Evolutionary conservation across 2,329 filamentous ascomycete genomes (phyloP).

Genomic region (Botryosphaeria dothidea): DNA sequence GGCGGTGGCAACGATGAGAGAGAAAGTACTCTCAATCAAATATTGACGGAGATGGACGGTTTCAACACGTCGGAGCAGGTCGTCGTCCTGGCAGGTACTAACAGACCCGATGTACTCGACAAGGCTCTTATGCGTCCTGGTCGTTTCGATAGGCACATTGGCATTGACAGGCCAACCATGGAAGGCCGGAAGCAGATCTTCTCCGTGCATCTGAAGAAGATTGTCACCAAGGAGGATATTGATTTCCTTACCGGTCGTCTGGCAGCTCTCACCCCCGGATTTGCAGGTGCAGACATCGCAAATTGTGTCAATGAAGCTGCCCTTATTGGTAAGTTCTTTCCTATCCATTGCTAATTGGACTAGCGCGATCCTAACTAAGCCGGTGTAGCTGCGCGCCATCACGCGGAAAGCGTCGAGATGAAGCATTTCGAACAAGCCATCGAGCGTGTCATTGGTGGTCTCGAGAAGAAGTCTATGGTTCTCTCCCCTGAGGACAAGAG

Average conservation of each 20-base stretch:
- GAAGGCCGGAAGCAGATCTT: conserved; percentile 96
- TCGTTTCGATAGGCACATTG: conserved; percentile 94
- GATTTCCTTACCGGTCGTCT: conserved; percentile 86
- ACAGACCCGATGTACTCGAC: conserved; percentile 91
- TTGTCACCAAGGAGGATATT: conserved; percentile 87
- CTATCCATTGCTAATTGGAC: not conserved
- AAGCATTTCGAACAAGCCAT: conserved; percentile 95
- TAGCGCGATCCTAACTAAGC: conserved; percentile 43
- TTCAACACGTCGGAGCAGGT: conserved; percentile 98
- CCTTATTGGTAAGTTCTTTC: conserved; percentile 73
- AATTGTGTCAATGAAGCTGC: conserved; percentile 99
- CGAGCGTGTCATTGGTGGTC: conserved; percentile 91
- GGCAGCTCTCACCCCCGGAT: conserved; percentile 89
- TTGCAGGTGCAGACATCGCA: conserved; percentile 96
- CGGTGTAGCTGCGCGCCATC: conserved; percentile 72
- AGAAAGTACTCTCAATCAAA: conserved; percentile 96
- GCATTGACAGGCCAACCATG: conserved; percentile 95
- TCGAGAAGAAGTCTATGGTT: conserved; percentile 96
- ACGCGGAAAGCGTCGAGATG: conserved; percentile 81
- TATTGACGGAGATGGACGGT: conserved; percentile 98
- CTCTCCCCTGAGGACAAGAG: conserved; percentile 92
- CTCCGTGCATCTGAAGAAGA: conserved; percentile 89
- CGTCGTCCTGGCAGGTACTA: conserved; percentile 94
- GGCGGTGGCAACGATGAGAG: conserved; percentile 95
- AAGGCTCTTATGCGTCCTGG: conserved; percentile 95